These are phyloP conservation scores for Mesembryanthemum crystallinum DNA, from an alignment of 148 eudicot species.

Conservation along the genomic window DNA sequence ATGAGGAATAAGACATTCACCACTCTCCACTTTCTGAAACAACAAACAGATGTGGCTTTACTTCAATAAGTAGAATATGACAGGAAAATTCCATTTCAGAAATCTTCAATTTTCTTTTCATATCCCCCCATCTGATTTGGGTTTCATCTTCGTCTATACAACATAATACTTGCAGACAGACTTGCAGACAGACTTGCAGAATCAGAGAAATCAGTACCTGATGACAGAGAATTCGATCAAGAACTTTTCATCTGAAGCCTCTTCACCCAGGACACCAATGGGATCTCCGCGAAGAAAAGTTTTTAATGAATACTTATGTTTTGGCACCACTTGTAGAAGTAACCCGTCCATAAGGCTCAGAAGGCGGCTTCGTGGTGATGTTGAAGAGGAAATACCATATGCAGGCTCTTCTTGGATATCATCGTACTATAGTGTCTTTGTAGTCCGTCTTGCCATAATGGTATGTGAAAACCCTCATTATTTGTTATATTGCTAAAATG, in stretches of 20 bases:
- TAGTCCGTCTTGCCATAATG: conserved; percentile 97
- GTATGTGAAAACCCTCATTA: conserved; percentile 32
- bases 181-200: conserved; percentile 7
- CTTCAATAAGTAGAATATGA: conserved; percentile 25
- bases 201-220: conserved; percentile 12
- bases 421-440: conserved; percentile 87
- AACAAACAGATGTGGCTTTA: conserved; percentile 15
- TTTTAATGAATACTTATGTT: conserved; percentile 23
- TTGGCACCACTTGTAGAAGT: conserved; percentile 26
- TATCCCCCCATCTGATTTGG: conserved; percentile 8
- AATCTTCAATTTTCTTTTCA: conserved; percentile 13
- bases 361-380: conserved; percentile 50
- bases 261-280: conserved; percentile 32
- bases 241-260: conserved; percentile 30
- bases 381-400: conserved; percentile 18
- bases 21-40: conserved; percentile 32
- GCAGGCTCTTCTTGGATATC: conserved; percentile 58
- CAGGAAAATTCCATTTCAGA: conserved; percentile 14
- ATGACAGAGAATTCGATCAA: conserved; percentile 26
- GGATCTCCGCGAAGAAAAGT: conserved; percentile 32
- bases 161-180: conserved; percentile 8
- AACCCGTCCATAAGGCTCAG: conserved; percentile 33
- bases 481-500: background rate
- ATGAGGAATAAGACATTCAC: conserved; percentile 47
- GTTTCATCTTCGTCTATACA: background rate